These are phyloP conservation scores for Nakataea oryzae DNA, from an alignment of 2,329 filamentous ascomycete genomes.

Conservation along the genomic window DNA sequence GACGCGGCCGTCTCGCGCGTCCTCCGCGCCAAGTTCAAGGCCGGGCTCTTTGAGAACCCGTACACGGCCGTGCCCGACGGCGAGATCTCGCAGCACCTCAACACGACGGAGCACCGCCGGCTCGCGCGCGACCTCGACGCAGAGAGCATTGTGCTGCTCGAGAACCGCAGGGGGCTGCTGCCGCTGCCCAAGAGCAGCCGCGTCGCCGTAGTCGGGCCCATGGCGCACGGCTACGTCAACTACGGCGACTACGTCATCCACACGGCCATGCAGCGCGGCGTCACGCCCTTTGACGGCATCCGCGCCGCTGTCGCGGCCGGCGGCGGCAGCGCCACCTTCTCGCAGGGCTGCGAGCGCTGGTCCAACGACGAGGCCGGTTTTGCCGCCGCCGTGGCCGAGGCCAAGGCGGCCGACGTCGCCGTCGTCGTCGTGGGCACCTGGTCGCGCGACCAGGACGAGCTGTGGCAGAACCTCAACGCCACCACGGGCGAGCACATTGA, in stretches of 20 bases:
- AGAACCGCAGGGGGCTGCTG: slow-evolving; percentile 43
- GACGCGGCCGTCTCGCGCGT: slow-evolving; percentile 56
- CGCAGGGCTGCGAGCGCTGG: slow-evolving; percentile 64
- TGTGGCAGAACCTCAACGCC: slow-evolving; percentile 61
- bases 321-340: slow-evolving; percentile 52
- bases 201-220: slow-evolving; percentile 64
- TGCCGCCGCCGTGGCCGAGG: slow-evolving; percentile 52
- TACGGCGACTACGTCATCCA: slow-evolving; percentile 68
- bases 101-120: slow-evolving; percentile 46
- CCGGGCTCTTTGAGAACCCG: slow-evolving; percentile 63
- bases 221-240: slow-evolving; percentile 48
- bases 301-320: slow-evolving; percentile 34
- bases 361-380: slow-evolving; percentile 60
- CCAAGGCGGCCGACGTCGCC: slow-evolving; percentile 58
- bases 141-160: slow-evolving; percentile 51
- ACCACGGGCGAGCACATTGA: slow-evolving; percentile 70
- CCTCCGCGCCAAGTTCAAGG: slow-evolving; percentile 56
- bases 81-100: slow-evolving; percentile 45
- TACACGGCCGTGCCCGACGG: slow-evolving; percentile 47
- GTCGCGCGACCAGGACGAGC: slow-evolving; percentile 61
- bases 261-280: slow-evolving; percentile 49
- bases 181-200: slow-evolving; percentile 53
- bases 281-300: slow-evolving; percentile 62
- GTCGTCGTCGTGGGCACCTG: slow-evolving; percentile 67
- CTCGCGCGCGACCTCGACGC: slow-evolving; percentile 53